Percentiles rank a stretch among this genome's conserved stretches.
phyloP scores from a whole-genome alignment of 2,329 filamentous ascomycete genomes.

The Fusarium brachygibbosum region DNA sequence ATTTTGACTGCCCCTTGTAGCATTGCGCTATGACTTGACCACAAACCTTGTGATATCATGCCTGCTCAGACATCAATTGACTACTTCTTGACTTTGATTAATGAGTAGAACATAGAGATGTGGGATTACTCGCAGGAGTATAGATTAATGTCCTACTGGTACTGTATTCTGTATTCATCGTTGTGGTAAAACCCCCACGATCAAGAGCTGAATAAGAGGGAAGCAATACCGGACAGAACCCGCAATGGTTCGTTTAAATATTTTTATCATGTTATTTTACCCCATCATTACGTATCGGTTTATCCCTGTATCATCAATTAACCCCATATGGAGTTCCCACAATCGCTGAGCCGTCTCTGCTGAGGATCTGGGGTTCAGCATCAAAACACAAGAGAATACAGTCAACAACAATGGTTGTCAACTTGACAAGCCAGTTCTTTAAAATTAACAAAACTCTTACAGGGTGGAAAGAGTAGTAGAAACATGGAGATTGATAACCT shows the following conservation, averaged over 20 bases:
- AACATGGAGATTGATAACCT: neutral
- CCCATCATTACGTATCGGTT: constrained; percentile 45
- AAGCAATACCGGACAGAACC: neutral
- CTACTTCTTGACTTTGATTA: neutral
- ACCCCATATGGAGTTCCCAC: constrained; percentile 15
- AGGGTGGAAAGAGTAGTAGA: neutral
- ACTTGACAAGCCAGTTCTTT: too few species aligned
- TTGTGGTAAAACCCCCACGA: neutral
- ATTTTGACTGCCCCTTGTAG: constrained; percentile 4
- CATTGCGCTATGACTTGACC: too few species aligned
- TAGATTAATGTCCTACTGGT: neutral
- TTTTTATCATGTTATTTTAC: constrained; percentile 40
- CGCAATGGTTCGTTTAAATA: constrained; percentile 20
- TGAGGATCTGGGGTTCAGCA: neutral
- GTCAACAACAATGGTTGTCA: neutral
- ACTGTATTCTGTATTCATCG: neutral
- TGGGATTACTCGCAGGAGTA: neutral
- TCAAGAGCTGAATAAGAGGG: neutral
- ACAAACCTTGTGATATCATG: neutral
- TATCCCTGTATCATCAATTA: constrained; percentile 10
- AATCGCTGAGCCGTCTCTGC: neutral
- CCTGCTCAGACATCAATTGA: neutral
- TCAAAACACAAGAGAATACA: neutral
- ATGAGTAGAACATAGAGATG: neutral
- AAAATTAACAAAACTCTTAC: too few species aligned